Base-by-base conservation (phyloP, 2,329 filamentous ascomycete genomes). In the Fusarium nurragi region DNA sequence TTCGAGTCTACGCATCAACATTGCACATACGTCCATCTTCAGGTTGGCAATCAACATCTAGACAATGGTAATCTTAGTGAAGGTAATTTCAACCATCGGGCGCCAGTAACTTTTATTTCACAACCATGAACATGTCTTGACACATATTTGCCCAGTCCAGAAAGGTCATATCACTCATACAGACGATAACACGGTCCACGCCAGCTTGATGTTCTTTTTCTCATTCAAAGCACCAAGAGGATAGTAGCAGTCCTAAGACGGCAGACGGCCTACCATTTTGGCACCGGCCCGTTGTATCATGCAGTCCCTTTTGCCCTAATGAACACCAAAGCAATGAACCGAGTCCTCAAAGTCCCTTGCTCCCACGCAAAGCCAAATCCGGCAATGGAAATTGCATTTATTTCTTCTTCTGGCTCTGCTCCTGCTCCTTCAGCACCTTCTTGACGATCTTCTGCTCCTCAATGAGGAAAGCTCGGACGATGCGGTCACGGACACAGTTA, bases 391-490 rank as follows among this genome's bases (percentile, higher is more conserved):
- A 51, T 83, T 72, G 68, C 62, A 71, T 85, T 88, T 91, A 88
- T 84, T 88, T 88, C 85, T 88, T 88, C 82, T 86, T 88, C 76
- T 84, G 81, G 77, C 83, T 79, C 77, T 81, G 91, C 86, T 92
- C 91, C 86, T 97, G 92, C 88, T 98, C 94, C 91, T 97, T 97
- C 81, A 98, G 89, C 77, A 99, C 95, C 92, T 99, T 99, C 93
- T 99, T 99, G 84, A 99, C 95, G 77, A 99, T 98, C 92, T 99
- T 99, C 88, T 99, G 95, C 90, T 99, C 95, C 88, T 99, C 96
- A 73, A 99, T 98, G 81, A 99, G 86, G 90, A 99, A 99, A 70
- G 95, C 95, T 76, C 95, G 93, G 75, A 97, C 93, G 75, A 99
- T 92, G 76, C 95, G 91, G 87, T 99, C 95, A 83, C 94, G 94